Conservation (phyloP, 2,329 filamentous ascomycete species). For the Aspergillus clavatus region DNA sequence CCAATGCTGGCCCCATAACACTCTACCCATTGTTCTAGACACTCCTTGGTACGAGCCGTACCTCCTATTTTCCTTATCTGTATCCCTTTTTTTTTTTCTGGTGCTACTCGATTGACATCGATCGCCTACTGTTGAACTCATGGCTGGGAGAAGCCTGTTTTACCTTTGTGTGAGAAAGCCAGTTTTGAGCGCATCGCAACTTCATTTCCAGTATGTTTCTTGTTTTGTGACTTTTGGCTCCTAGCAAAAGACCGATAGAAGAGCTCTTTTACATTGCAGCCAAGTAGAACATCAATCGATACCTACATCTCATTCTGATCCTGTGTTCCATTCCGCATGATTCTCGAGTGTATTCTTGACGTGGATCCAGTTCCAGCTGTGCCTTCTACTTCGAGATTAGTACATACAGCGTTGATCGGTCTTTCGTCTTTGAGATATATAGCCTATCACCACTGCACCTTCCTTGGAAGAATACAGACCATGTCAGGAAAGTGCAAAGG, state of each 20-base stretch:
- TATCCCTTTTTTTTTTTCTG: slow-evolving; percentile 1
- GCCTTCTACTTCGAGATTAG: too few relatives aligned
- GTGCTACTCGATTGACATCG: neutral
- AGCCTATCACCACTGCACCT: too few relatives aligned
- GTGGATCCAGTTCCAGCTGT: too few relatives aligned
- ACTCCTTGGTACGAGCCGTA: neutral
- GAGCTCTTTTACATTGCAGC: slow-evolving; percentile 7
- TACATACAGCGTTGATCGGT: too few relatives aligned
- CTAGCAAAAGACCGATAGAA: slow-evolving; percentile 23
- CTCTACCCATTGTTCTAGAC: neutral
- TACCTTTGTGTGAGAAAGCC: neutral
- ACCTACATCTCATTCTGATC: slow-evolving; percentile 3
- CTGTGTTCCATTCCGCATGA: too few relatives aligned
- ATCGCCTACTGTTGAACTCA: neutral
- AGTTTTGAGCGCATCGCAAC: neutral
- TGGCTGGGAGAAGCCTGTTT: neutral
- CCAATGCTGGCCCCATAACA: neutral
- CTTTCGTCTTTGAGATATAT: too few relatives aligned
- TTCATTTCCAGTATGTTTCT: neutral
- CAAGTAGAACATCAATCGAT: slow-evolving; percentile 22
- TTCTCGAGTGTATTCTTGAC: too few relatives aligned
- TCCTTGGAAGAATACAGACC: too few relatives aligned
- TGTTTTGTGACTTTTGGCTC: neutral
- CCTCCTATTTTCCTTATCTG: slow-evolving; percentile 3
- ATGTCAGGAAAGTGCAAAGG: too few relatives aligned